phyloP scores from a whole-genome alignment of 1,139 yeast species.

The Petasospora rhodanensis region DNA sequence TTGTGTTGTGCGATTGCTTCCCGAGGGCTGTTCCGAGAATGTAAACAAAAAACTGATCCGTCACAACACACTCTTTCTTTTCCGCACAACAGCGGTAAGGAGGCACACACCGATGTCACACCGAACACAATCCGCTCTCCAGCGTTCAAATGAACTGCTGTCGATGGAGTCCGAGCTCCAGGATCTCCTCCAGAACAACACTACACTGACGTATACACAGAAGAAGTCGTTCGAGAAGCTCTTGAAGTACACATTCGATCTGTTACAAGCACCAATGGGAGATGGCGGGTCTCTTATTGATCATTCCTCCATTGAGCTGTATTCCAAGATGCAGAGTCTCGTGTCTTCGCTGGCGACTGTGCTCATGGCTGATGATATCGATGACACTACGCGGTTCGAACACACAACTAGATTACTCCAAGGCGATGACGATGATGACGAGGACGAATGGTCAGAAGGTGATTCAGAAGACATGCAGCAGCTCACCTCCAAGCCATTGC shows the following conservation, averaged over 20 bases:
- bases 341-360: constrained; percentile 28
- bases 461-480: constrained; percentile 2
- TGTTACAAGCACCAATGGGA: constrained; percentile 29
- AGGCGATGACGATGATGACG: constrained; percentile 1
- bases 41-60: neutral
- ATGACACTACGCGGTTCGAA: no score
- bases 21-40: no score
- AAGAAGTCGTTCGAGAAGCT: constrained; percentile 18
- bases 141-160: constrained; percentile 25
- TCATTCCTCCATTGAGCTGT: constrained; percentile 22
- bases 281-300: no score
- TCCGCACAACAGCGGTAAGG: neutral
- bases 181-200: constrained; percentile 20
- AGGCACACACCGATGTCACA: no score
- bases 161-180: constrained; percentile 26
- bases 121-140: constrained; percentile 16
- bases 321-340: constrained; percentile 27
- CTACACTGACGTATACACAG: constrained; percentile 15
- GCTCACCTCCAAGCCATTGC: neutral
- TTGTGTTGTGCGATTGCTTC: no score
- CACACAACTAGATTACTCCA: no score
- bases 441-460: constrained; percentile 20
- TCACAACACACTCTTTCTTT: no score
- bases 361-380: constrained; percentile 24
- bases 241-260: constrained; percentile 23